Evolutionary conservation across 2,329 filamentous ascomycete genomes (phyloP), one percentile per base, ranked within the genome.

Genomic region (Tothia fuscella): DNA sequence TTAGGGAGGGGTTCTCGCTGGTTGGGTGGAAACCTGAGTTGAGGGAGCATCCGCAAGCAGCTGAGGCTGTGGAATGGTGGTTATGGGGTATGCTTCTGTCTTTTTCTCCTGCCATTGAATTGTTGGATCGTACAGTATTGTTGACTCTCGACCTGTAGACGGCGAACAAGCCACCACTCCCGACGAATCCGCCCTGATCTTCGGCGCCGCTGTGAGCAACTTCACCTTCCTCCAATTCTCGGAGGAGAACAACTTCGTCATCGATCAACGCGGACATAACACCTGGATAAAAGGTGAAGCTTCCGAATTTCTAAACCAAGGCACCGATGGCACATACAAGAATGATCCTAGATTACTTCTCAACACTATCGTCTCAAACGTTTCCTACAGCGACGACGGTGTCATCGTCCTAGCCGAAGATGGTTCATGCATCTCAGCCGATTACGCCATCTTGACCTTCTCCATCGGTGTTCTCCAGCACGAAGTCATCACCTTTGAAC

Each of bases 401-500:
- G 74, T 81, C 2, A 72, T 61, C 1, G 58, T 81, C 9, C 56
- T 63, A 37, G 71, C 66, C 20, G 56, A 65, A 2, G 68, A 76
- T 42, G 74, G 72, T 2, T 66, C 57, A 41, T 80, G 76, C 48
- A 59, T 80, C 16, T 55, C 65, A 34, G 76, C 77, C 1, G 68
- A 71, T 5, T 77, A 78, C 47, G 78, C 77, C 1, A 71, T 83
- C 46, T 71, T 68, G 50, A 83, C 78, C 0, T 82, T 84, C 55
- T 79, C 76, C 34, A 57, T 83, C 0, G 79, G 80, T 1, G 78
- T 83, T 0, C 61, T 83, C 1, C 79, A 83, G 52, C 72, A 75
- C 46, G 65, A 75, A 3, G 66, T 62, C 0, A 68, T 82, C 1
- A 55, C 57, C 0, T 84, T 82, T 52, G 52, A 63, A 9, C 79